Evolutionary conservation across 192 early-diverging fungal species (phyloP).

Genomic region (Lunasporangiospora selenospora): DNA sequence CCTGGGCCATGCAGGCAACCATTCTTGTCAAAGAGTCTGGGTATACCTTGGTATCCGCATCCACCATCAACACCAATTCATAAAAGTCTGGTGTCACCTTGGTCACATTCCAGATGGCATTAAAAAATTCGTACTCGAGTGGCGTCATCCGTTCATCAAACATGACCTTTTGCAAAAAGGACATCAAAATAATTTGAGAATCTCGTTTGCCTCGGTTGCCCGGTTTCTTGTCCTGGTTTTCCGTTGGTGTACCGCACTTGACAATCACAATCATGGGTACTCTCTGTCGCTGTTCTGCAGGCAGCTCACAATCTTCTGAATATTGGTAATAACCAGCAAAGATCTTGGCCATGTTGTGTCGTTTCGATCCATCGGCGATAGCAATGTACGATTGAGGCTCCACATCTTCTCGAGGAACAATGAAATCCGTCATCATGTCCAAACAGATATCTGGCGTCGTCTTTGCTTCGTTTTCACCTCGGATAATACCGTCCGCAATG

Average conservation of each 20-base stretch:
- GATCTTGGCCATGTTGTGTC: constrained; percentile 93
- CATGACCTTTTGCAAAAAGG: constrained; percentile 85
- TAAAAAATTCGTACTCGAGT: constrained; percentile 81
- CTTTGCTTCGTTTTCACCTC: constrained; percentile 71
- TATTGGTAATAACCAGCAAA: constrained; percentile 90
- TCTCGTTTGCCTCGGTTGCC: constrained; percentile 94
- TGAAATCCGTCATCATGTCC: constrained; percentile 81
- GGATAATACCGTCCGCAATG: constrained; percentile 83
- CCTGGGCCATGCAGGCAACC: constrained; percentile 63
- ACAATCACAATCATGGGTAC: constrained; percentile 79
- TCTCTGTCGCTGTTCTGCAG: constrained; percentile 52
- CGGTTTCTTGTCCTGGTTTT: constrained; percentile 68
- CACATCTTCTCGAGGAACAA: constrained; percentile 68
- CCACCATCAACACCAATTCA: constrained; percentile 80
- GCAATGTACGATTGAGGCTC: constrained; percentile 84
- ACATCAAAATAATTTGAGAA: constrained; percentile 94
- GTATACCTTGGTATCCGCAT: constrained; percentile 70
- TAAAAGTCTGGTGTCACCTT: constrained; percentile 73
- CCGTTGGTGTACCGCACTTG: constrained; percentile 78
- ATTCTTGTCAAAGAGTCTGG: constrained; percentile 59
- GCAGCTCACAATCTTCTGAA: constrained; percentile 54
- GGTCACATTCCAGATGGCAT: constrained; percentile 72
- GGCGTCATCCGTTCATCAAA: constrained; percentile 83
- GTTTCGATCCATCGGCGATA: constrained; percentile 86
- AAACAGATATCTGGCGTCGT: constrained; percentile 80